Evolutionary conservation across 1,284 basidiomycete species (phyloP).

Genomic region (Cutaneotrichosporon sp.): DNA sequence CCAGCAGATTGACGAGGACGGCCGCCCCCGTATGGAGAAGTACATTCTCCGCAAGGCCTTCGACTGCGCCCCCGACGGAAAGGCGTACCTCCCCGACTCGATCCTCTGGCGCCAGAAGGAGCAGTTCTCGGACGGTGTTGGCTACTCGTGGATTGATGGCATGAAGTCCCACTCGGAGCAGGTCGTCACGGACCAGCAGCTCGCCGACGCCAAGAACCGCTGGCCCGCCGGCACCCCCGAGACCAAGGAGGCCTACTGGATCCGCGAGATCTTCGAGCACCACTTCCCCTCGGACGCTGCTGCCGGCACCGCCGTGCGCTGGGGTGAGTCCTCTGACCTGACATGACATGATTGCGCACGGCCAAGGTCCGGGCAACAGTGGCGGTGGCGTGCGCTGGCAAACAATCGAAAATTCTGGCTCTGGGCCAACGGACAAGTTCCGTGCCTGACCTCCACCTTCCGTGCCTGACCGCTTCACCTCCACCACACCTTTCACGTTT

Average conservation of each 20-base stretch:
- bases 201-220: conserved; percentile 70
- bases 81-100: conserved; percentile 90
- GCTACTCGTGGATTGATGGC: conserved; percentile 99
- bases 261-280: conserved; percentile 91
- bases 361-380: not conserved
- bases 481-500: not conserved
- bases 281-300: conserved; percentile 81
- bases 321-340: conserved; percentile 39
- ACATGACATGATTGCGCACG: not conserved
- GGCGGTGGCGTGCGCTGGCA: not conserved
- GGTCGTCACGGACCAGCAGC: conserved; percentile 76
- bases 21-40: conserved; percentile 91
- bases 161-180: conserved; percentile 85
- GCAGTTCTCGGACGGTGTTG: conserved; percentile 98
- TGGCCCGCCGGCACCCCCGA: conserved; percentile 84
- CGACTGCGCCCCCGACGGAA: conserved; percentile 73
- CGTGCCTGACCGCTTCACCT: not conserved
- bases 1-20: conserved; percentile 79
- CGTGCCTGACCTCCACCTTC: conserved; percentile 10
- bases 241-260: conserved; percentile 96
- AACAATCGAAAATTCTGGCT: not conserved
- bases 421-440: not conserved
- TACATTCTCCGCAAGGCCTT: conserved; percentile 98
- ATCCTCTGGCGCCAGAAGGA: conserved; percentile 99
- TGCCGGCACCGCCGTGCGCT: conserved; percentile 87